Evolutionary conservation across 257 asterid species (phyloP).

Genomic region (Jasminum sambac): DNA sequence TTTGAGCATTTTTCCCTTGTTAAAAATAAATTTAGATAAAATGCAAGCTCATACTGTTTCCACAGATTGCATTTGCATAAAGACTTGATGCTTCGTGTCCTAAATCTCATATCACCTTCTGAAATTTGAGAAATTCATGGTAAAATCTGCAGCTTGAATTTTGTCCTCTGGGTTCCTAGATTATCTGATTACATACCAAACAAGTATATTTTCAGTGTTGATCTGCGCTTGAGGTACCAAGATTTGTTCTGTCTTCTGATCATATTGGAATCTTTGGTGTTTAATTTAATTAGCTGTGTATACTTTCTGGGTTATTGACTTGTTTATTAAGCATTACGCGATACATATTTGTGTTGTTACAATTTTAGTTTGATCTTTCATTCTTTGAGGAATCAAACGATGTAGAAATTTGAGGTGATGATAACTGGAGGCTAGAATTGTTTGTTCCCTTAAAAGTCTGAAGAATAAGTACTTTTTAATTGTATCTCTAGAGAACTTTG

Average conservation of each 20-base stretch:
- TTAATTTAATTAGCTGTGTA: not conserved
- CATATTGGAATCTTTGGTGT: not conserved
- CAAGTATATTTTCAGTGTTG: not conserved
- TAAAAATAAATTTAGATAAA: conserved; percentile 5
- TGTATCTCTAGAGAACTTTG: not conserved
- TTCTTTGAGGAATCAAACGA: not conserved
- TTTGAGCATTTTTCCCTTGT: not conserved
- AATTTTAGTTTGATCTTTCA: not conserved
- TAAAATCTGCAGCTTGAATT: conserved; percentile 4
- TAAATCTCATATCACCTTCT: not conserved
- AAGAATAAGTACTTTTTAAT: not conserved
- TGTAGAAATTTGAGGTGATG: not conserved
- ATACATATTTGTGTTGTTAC: not conserved
- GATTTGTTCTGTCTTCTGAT: conserved; percentile 1
- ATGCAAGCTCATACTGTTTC: conserved; percentile 5
- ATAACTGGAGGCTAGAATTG: not conserved
- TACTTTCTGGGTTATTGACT: not conserved
- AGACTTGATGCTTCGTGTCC: conserved; percentile 18
- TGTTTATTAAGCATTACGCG: not conserved
- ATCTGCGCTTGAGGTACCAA: not conserved
- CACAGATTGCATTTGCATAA: conserved; percentile 11
- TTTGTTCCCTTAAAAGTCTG: not conserved
- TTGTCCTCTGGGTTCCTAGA: not conserved
- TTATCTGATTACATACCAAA: conserved; percentile 2
- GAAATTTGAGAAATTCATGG: not conserved